These are phyloP conservation scores for Xylaria venustula DNA, from an alignment of 495 filamentous ascomycete species.

Conservation along the genomic window DNA sequence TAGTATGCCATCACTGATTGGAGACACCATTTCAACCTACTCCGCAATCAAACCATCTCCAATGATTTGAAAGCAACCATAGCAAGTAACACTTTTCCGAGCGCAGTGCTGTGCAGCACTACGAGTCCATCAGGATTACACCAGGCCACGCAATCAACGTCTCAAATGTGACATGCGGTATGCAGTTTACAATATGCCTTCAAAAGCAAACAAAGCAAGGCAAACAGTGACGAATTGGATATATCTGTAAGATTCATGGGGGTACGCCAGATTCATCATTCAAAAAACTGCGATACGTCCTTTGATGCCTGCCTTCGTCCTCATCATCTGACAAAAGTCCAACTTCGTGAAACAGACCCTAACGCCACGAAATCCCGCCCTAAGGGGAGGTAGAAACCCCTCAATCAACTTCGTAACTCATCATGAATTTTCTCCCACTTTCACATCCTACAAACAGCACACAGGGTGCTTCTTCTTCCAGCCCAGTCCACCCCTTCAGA, in stretches of 20 bases:
- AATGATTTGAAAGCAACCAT: not conserved
- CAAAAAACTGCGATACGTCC: not conserved
- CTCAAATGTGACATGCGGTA: not conserved
- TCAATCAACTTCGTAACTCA: conserved; percentile 8
- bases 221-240: not conserved
- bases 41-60: too few relatives aligned
- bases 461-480: too few relatives aligned
- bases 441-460: conserved; percentile 7
- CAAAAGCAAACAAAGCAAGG: not conserved
- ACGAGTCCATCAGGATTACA: not conserved
- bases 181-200: too few relatives aligned
- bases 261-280: too few relatives aligned
- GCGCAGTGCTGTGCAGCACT: not conserved
- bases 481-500: too few relatives aligned
- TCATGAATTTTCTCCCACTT: not conserved
- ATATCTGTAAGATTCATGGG: too few relatives aligned
- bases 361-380: conserved; percentile 9
- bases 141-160: not conserved
- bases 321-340: not conserved
- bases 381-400: not conserved
- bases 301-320: too few relatives aligned
- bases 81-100: not conserved
- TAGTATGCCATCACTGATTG: too few relatives aligned
- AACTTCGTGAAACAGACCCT: not conserved
- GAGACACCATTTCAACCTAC: too few relatives aligned